Base-by-base conservation (phyloP, 179 eudicot species). In the Sideroxylon spinosum region DNA sequence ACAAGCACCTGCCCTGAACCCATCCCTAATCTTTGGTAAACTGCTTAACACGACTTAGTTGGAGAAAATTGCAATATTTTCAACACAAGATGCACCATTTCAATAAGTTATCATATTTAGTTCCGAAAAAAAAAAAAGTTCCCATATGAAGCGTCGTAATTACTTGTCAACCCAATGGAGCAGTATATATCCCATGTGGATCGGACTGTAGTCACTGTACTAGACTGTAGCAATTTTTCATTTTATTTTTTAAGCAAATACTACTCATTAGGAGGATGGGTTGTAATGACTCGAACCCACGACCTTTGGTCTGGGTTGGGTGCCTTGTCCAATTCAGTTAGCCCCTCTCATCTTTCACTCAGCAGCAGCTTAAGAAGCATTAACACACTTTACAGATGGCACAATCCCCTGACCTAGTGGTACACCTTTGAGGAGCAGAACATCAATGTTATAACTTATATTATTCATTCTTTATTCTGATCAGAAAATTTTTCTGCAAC, bases 321-420 rank as follows among this genome's bases (percentile, higher is more conserved):
- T 37, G 44, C 44, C 44, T 3, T 1, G 44, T 37, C 44, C 3
- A 37, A 4, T 37, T 37, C 44, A 37, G 44, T 37, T 37, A 37
- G 44, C 44, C 44, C 44, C 44, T 37, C 55, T 68, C 44, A 37
- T 37, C 14, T 20, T 68, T 44, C 9, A 62, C 5, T 68, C 23
- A 0, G 25, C 50, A 20, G 72, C 72, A n/a, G 59, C 76, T 59
- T 29, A 74, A n/a, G 29, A 50, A 57, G 65, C 19, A n/a, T 74
- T 12, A 59, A 59, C 32, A 9, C 67, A 59, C 20, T n/a, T 26
- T 8, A 73, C 5, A 20, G 23, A 59, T n/a, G 50, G 50, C 29
- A 53, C 17, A 73, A 22, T 71, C 59, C 74, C 7, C 9, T 16
- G 19, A 55, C 16, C 17, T 16, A 55, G 60, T 13, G 20, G 60